Evolutionary conservation across 768 basidiomycete species (phyloP).

Genomic region (Rhizopogon vinicolor): DNA sequence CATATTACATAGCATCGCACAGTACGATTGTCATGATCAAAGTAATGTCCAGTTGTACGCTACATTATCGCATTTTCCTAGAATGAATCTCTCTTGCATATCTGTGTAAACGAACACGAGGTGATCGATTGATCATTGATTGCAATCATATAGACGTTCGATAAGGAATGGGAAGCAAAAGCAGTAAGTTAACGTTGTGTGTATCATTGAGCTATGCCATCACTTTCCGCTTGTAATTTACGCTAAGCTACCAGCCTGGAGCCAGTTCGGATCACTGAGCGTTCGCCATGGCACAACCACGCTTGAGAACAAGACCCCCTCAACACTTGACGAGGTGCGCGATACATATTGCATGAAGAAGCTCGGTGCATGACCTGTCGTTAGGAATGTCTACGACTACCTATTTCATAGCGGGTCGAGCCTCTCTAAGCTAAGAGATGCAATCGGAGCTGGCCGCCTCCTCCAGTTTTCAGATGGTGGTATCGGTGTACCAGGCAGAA

Average conservation of each 20-base stretch:
- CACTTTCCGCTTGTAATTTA: background rate
- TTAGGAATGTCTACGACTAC: constrained; percentile 37
- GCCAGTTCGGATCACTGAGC: background rate
- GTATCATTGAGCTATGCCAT: too few species aligned
- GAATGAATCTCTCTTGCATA: constrained; percentile 13
- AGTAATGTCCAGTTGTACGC: constrained; percentile 28
- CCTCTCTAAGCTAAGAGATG: constrained; percentile 64
- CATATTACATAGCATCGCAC: constrained; percentile 24
- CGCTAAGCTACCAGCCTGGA: background rate
- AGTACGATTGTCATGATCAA: constrained; percentile 23
- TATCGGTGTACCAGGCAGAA: constrained; percentile 63
- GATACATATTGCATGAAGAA: background rate
- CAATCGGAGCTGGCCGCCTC: constrained; percentile 56
- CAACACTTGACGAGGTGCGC: constrained; percentile 21
- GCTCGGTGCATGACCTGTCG: background rate
- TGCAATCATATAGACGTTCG: too few species aligned
- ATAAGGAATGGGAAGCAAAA: too few species aligned
- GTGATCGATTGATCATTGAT: too few species aligned
- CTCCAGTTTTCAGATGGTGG: constrained; percentile 37
- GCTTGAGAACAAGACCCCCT: constrained; percentile 15
- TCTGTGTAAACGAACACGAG: background rate
- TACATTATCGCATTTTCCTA: constrained; percentile 23
- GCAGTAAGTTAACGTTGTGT: too few species aligned
- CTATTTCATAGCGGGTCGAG: constrained; percentile 50
- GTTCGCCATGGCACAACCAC: constrained; percentile 18